Base-by-base conservation (phyloP, 83 land plant genomes). In the Isoetes engelmannii region DNA sequence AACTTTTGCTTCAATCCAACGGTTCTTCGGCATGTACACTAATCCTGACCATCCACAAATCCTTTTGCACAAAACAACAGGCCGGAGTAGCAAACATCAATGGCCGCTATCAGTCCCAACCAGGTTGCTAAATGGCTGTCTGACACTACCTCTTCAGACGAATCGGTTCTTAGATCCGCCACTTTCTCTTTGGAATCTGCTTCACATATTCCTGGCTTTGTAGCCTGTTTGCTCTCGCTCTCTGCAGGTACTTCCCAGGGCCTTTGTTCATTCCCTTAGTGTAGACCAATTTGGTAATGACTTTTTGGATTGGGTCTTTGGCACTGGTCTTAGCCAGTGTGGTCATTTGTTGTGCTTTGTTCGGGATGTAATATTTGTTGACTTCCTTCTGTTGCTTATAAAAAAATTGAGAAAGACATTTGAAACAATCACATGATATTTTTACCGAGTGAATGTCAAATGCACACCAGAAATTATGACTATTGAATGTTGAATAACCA, bases 381-480 rank as follows among this genome's bases (percentile, higher is more conserved):
- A 78, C 15, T 69, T 71, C 48, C 84, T 86, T 65, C 79, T 86
- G 77, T 47, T 76, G 58, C 74, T 83, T 28, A 28, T 28, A 28
- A 0, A 28, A 28, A 28, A 28, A 28, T 28, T 28, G 37, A 28
- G 1, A 28, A 28, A 28, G 37, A 28, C 37, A 28, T 28, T 28
- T 28, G 37, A 28, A 28, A 28, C 37, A 28, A 28, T 2, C 37
- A 28, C 2, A 28, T 28, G 37, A 28, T 2, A 28, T 28, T 28
- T 28, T 28, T 28, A 28, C 37, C 2, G 37, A 28, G 37, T 28
- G 37, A 28, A 28, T 28, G 37, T 28, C 37, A 51, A 12, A 51
- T 51, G 3, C 13, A 51, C 55, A 51, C 55, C 13, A 51, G 17
- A n/a, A n/a, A n/a, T 28, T 28, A 28, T 28, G 2, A 28, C n/a